Base-by-base conservation (phyloP, 2,329 filamentous ascomycete species). In the Neofusicoccum umdonicola region DNA sequence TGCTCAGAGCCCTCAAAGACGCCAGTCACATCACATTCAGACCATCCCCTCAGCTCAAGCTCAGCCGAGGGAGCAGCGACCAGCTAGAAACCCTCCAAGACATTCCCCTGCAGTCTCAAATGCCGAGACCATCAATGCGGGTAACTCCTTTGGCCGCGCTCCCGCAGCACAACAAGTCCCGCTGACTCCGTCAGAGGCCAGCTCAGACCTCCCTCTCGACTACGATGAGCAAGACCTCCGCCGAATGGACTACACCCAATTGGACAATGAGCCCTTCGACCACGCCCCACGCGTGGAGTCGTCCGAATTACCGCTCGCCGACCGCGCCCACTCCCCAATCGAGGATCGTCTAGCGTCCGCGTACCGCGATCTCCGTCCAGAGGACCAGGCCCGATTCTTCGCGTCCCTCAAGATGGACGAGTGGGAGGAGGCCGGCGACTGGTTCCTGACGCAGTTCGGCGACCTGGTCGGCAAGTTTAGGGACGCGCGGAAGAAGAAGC, bases 341-440 rank as follows among this genome's bases (percentile, higher is more conserved):
- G 35, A 64, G 17, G 27, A 54, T 3, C 66, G 56, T 17, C 22
- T 48, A 13, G 7, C 48, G 13, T 67, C 64, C 6, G 71, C n/a
- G 68, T 77, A 3, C 48, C 34, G 73, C 27, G 69, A 69, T 4
- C 66, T 75, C 7, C 66, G 67, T 34, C 37, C 66, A 0, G 58
- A 74, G 31, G 76, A 81, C 3, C 83, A 86, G 66, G 72, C 73
- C 3, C 68, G 74, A 0, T 86, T 87, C 72, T 82, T 89, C 67
- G 74, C 77, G 1, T 80, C 79, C 9, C 77, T 88, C 45, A 74
- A 77, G 0, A 79, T 87, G 15, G 73, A 79, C 3, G 81, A 88
- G 67, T 88, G 87, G 84, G 87, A 88, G 73, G 81, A 86, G 51
- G 84, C 85, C 22, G 87, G 87, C 2, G 84, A 87, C 65, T 85